Evolutionary conservation across 306 rosid species (phyloP).

Genomic region (Cicer pinnatifidum): DNA sequence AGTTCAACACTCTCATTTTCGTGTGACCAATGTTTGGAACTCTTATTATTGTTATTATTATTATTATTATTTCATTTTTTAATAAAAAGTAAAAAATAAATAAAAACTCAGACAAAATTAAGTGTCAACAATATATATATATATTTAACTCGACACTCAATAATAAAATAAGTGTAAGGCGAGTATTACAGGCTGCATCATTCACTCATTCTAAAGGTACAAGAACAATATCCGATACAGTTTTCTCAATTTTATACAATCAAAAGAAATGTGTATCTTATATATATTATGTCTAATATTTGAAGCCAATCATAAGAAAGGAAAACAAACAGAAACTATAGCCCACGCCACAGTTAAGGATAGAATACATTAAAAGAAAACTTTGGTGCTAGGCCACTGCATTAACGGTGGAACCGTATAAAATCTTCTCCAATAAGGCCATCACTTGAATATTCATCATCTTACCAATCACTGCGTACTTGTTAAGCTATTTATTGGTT

Average conservation of each 20-base stretch:
- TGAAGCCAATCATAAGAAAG: constrained; percentile 32
- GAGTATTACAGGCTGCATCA: not conserved
- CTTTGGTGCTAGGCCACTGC: constrained; percentile 1
- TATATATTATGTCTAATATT: constrained; percentile 16
- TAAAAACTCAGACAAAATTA: too few relatives aligned
- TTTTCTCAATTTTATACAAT: constrained; percentile 23
- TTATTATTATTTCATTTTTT: too few relatives aligned
- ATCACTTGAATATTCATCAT: constrained; percentile 13
- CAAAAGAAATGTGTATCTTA: constrained; percentile 14
- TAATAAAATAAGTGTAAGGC: constrained; percentile 25
- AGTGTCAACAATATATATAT: too few relatives aligned
- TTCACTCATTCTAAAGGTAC: not conserved
- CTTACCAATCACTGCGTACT: not conserved
- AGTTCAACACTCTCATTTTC: too few relatives aligned
- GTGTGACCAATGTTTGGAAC: too few relatives aligned
- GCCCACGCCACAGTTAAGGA: constrained; percentile 8
- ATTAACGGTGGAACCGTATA: constrained; percentile 12
- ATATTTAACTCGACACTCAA: too few relatives aligned
- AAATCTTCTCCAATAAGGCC: constrained; percentile 20
- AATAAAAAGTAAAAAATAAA: too few relatives aligned
- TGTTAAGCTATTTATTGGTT: too few relatives aligned
- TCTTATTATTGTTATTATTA: too few relatives aligned
- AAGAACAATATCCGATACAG: constrained; percentile 34
- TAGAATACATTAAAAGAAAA: not conserved
- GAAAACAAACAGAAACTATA: constrained; percentile 38